Conservation (phyloP, 23 red algal genomes). For the Cyanidiococcus yangmingshanensis region DNA sequence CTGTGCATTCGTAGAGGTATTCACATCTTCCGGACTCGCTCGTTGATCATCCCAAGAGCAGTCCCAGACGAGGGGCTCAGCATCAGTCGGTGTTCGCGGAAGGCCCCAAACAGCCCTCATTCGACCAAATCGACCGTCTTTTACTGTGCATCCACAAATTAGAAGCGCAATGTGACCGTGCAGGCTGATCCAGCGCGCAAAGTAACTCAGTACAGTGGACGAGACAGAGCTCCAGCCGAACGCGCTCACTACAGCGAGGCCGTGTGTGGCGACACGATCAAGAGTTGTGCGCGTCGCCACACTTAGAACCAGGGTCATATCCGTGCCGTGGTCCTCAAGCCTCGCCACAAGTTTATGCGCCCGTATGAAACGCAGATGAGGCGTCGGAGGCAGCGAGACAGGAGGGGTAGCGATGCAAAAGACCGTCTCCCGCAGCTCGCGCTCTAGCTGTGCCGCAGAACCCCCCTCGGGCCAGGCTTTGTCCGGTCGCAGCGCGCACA, state of each 20-base stretch:
- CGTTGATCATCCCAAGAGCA: background rate
- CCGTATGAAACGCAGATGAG: background rate
- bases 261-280: background rate
- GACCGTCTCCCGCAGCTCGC: background rate
- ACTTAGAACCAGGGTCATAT: background rate
- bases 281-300: background rate
- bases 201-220: background rate
- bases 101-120: background rate
- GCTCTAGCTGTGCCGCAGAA: background rate
- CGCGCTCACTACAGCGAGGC: background rate
- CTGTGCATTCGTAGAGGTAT: background rate
- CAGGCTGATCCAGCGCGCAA: slow-evolving; percentile 1
- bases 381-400: background rate
- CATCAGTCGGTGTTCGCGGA: background rate
- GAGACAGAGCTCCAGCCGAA: background rate
- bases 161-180: background rate
- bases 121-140: background rate
- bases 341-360: background rate
- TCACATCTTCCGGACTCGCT: background rate
- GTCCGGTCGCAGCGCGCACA: background rate
- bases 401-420: background rate
- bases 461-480: background rate
- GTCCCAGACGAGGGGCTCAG: slow-evolving; percentile 1
- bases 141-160: background rate
- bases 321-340: background rate